These are phyloP conservation scores for Thraustochytrium sp. DNA, from an alignment of 352 stramenopile genomes.

Conservation along the genomic window DNA sequence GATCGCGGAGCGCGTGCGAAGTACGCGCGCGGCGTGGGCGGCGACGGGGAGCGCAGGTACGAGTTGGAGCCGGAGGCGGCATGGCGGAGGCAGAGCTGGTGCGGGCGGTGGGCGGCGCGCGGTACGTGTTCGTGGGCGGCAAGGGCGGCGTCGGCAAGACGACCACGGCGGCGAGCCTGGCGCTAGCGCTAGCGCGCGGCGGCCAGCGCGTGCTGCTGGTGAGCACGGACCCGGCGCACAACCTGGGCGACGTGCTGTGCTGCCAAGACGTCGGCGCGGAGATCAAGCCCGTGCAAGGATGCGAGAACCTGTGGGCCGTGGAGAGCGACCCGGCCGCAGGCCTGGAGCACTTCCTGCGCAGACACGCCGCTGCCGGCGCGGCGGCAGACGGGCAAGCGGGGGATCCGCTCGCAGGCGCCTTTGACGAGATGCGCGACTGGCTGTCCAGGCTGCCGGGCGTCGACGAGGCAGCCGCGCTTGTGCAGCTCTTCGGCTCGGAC, in stretches of 20 bases:
- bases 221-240: slow-evolving; percentile 75
- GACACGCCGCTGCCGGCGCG: neutral
- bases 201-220: slow-evolving; percentile 60
- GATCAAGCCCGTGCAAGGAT: neutral
- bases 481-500: slow-evolving; percentile 56
- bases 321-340: neutral
- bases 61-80: too few relatives aligned
- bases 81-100: neutral
- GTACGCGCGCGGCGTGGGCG: too few relatives aligned
- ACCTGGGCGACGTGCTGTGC: slow-evolving; percentile 64
- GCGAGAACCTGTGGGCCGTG: slow-evolving; percentile 2
- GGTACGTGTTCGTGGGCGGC: slow-evolving; percentile 77
- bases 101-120: slow-evolving; percentile 50
- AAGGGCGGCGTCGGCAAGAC: slow-evolving; percentile 81
- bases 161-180: slow-evolving; percentile 61
- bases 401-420: too few relatives aligned
- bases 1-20: too few relatives aligned
- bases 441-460: slow-evolving; percentile 72
- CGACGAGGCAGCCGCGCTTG: slow-evolving; percentile 70
- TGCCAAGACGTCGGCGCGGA: neutral
- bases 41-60: too few relatives aligned
- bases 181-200: slow-evolving; percentile 49
- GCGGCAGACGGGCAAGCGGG: slow-evolving; percentile 63
- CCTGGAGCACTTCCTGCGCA: neutral
- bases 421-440: slow-evolving; percentile 60